A percentile compares a stretch with the other conserved stretches of the same genome.
These are phyloP conservation scores for Macrotyloma uniflorum DNA, from an alignment of 306 rosid species.

Conservation along the genomic window DNA sequence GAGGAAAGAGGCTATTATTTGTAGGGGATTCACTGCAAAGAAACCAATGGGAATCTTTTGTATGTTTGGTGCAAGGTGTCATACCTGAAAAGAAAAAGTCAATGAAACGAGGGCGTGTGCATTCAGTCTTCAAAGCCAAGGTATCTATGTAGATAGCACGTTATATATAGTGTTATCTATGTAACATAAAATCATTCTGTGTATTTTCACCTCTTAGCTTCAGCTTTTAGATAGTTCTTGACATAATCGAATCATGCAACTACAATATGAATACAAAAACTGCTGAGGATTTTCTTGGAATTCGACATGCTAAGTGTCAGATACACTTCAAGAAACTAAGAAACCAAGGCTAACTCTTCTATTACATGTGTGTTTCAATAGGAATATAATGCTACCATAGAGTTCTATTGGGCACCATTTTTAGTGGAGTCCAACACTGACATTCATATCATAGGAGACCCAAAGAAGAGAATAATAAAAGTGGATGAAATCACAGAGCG, in stretches of 20 bases:
- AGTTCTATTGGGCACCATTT: slow-evolving; percentile 97
- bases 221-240: not conserved
- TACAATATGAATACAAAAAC: not conserved
- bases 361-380: slow-evolving; percentile 22
- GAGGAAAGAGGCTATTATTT: slow-evolving; percentile 80
- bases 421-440: slow-evolving; percentile 93
- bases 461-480: slow-evolving; percentile 82
- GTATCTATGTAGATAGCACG: slow-evolving; percentile 39
- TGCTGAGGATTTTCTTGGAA: not conserved
- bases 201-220: not conserved
- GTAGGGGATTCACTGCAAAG: slow-evolving; percentile 96
- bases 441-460: slow-evolving; percentile 66
- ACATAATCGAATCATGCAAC: not conserved
- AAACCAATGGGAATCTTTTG: slow-evolving; percentile 96
- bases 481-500: slow-evolving; percentile 78
- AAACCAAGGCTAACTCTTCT: slow-evolving; percentile 5
- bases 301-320: not conserved
- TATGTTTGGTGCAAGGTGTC: slow-evolving; percentile 79
- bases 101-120: slow-evolving; percentile 57
- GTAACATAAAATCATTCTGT: not conserved
- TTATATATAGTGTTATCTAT: too few species aligned
- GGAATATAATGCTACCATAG: slow-evolving; percentile 84
- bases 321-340: not conserved
- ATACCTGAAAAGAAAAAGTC: slow-evolving; percentile 74
- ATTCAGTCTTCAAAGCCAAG: slow-evolving; percentile 80